Percentiles rank a stretch among this genome's conserved stretches.
Evolutionary conservation across 331 rosid species (phyloP).

Genomic region (Phaseolus coccineus): DNA sequence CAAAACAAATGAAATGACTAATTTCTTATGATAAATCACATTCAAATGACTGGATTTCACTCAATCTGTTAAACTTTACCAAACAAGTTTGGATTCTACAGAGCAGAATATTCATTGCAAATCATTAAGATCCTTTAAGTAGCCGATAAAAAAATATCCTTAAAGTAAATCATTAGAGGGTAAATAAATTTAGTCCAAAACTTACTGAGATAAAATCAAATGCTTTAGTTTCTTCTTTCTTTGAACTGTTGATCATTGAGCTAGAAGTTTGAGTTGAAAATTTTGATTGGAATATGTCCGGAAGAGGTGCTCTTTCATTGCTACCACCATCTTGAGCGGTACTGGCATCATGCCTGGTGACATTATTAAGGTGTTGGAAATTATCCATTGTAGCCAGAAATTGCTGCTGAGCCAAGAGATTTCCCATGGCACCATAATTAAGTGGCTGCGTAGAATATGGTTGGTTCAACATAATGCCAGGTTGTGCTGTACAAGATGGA

Average conservation of each 20-base stretch:
- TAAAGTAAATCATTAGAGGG: background rate
- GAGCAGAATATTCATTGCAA: background rate
- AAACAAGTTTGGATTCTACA: constrained; percentile 9
- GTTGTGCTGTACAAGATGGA: background rate
- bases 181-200: background rate
- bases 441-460: constrained; percentile 12
- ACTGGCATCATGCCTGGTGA: constrained; percentile 1
- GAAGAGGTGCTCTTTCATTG: constrained; percentile 22
- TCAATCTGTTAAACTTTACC: background rate
- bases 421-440: constrained; percentile 24
- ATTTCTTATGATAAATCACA: background rate
- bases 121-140: background rate
- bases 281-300: constrained; percentile 31
- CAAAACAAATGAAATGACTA: background rate
- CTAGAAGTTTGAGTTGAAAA: constrained; percentile 21
- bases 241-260: constrained; percentile 14
- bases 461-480: constrained; percentile 15
- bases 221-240: constrained; percentile 29
- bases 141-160: background rate
- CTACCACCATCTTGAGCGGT: background rate
- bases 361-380: constrained; percentile 6
- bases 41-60: background rate
- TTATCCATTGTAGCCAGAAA: constrained; percentile 24
- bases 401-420: constrained; percentile 34
- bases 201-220: constrained; percentile 33